Evolutionary conservation across 345 rosid genomes (phyloP).

Genomic region (Gossypium herbaceum): DNA sequence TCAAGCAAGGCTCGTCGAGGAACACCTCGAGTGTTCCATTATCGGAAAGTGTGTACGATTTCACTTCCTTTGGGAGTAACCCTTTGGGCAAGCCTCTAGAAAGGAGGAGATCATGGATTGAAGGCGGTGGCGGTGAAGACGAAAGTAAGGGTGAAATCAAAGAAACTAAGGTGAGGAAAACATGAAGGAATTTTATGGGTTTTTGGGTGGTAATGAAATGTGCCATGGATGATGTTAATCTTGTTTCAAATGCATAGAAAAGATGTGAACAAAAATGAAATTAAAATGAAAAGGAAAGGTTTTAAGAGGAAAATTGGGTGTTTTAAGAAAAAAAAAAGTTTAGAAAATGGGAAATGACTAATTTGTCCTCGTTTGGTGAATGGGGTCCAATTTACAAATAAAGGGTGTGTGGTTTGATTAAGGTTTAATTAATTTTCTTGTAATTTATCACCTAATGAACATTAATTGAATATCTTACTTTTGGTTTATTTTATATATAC

Average conservation of each 20-base stretch:
- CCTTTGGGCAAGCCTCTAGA: constrained; percentile 83
- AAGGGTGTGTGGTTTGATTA: background rate
- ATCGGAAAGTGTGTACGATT: constrained; percentile 49
- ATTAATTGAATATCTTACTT: constrained; percentile 18
- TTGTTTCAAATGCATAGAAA: background rate
- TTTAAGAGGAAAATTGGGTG: constrained; percentile 11
- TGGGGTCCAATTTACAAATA: constrained; percentile 15
- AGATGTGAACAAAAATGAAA: background rate
- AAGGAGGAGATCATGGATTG: constrained; percentile 73
- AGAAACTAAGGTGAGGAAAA: constrained; percentile 5
- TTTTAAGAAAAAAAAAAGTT: background rate
- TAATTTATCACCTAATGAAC: constrained; percentile 34
- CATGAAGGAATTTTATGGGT: constrained; percentile 1
- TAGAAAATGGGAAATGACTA: constrained; percentile 5
- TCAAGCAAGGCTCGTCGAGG: constrained; percentile 69
- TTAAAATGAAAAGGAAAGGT: background rate
- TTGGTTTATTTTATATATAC: background rate
- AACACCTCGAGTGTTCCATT: constrained; percentile 70
- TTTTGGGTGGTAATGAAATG: constrained; percentile 20
- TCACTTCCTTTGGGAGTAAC: constrained; percentile 70
- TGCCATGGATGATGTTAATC: constrained; percentile 22
- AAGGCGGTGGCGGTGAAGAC: constrained; percentile 14
- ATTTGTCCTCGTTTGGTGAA: constrained; percentile 38
- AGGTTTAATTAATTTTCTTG: constrained; percentile 30
- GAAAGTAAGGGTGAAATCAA: constrained; percentile 6